Base-by-base conservation (phyloP, 164 flowering plant species). In the Vitis amurensis region DNA sequence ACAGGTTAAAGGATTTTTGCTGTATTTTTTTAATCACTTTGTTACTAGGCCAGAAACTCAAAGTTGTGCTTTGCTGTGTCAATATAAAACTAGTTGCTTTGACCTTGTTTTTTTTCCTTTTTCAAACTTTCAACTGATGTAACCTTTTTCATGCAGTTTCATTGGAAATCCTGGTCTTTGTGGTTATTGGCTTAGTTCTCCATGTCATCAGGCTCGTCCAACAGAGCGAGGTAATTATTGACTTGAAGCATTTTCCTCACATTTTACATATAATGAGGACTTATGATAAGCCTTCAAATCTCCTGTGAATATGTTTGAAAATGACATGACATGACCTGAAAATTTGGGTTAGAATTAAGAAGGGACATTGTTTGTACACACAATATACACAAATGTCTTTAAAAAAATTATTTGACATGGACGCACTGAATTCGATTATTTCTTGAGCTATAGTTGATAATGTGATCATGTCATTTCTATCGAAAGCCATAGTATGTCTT, bases 91-190 rank as follows among this genome's bases (percentile, higher is more conserved):
- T 14, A 0, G 8, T 29, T 56, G 61, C 19, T 67, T 58, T 11
- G 10, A 3, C 37, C 14, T 50, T 8, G 12, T 11, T 44, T 3
- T 9, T 13, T 30, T 29, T 29, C n/a, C 37, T 10, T 50, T 50
- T 48, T 12, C 50, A 12, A 23, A 19, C 59, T 61, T 49, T 19
- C 29, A 12, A 44, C 55, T 30, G 11, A 55, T 23, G 55, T 50
- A 19, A 56, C 27, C 2, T 61, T 67, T 61, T 74, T 4, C 50
- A 2, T 72, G 72, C 86, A 95, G 98, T 73, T 95, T 95, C 73
- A 53, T 85, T 29, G 98, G 97, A 49, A 91, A 95, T 81, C 92
- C 89, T 50, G 83, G 77, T 67, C 93, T 95, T 51, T 95, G 98
- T 73, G 93, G 98, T 57, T 76, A 86, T 70, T 95, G 98, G 98